These are phyloP conservation scores for Cicer arietinum DNA, from an alignment of 306 rosid genomes.

Conservation along the genomic window DNA sequence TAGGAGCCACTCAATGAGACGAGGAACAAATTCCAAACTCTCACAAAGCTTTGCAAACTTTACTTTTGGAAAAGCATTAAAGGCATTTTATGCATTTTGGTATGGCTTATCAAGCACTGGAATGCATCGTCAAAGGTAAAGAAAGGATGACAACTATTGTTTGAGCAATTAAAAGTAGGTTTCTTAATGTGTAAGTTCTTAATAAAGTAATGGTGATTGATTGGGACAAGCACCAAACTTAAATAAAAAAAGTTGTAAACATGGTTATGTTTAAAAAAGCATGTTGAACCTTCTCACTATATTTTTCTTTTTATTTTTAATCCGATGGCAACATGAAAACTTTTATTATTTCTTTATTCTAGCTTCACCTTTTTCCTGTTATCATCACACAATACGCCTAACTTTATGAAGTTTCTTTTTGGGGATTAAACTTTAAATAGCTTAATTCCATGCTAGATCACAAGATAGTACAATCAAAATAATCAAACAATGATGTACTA, in stretches of 20 bases:
- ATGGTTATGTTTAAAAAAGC: constrained; percentile 44
- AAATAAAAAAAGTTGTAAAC: constrained; percentile 47
- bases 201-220: constrained; percentile 56
- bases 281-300: constrained; percentile 3
- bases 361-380: constrained; percentile 39
- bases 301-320: neutral
- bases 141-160: constrained; percentile 5
- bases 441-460: neutral
- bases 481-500: neutral
- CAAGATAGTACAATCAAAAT: neutral
- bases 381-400: constrained; percentile 49
- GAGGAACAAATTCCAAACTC: constrained; percentile 45
- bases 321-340: constrained; percentile 34
- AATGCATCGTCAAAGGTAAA: constrained; percentile 38
- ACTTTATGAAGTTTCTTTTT: constrained; percentile 43
- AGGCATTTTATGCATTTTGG: constrained; percentile 45
- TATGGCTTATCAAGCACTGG: constrained; percentile 45
- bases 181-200: constrained; percentile 46
- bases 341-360: constrained; percentile 31
- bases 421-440: neutral
- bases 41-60: constrained; percentile 40
- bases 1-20: constrained; percentile 38
- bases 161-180: constrained; percentile 43
- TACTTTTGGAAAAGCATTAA: constrained; percentile 57
- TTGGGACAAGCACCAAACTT: constrained; percentile 61